Evolutionary conservation across 306 rosid species (phyloP).

Genomic region (Lagenaria siceraria): DNA sequence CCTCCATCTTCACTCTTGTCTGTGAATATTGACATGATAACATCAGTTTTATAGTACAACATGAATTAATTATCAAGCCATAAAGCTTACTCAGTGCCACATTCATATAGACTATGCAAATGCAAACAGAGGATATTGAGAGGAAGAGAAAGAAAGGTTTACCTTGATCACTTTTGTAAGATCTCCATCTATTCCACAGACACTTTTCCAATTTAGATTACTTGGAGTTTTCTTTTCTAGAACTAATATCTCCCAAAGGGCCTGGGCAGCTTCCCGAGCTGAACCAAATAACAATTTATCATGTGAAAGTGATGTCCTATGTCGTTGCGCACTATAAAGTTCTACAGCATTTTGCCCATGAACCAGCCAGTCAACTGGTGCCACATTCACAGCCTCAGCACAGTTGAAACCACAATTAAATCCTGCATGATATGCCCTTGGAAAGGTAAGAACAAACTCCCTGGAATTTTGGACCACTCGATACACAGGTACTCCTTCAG

Average conservation of each 20-base stretch:
- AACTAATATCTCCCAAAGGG: slow-evolving; percentile 33
- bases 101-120: background rate
- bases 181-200: slow-evolving; percentile 74
- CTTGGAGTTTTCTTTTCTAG: slow-evolving; percentile 37
- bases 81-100: background rate
- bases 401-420: slow-evolving; percentile 97
- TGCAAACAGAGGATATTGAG: background rate
- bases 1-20: slow-evolving; percentile 66
- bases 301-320: slow-evolving; percentile 87
- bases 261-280: slow-evolving; percentile 56
- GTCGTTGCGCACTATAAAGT: slow-evolving; percentile 68
- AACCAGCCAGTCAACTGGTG: slow-evolving; percentile 91
- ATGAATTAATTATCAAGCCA: background rate
- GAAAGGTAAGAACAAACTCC: slow-evolving; percentile 92
- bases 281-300: slow-evolving; percentile 79
- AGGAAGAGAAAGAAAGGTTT: slow-evolving; percentile 4
- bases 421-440: slow-evolving; percentile 93
- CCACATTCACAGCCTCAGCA: slow-evolving; percentile 98
- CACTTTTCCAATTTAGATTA: slow-evolving; percentile 40
- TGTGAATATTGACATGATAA: slow-evolving; percentile 17
- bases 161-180: slow-evolving; percentile 74
- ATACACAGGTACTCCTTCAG: slow-evolving; percentile 80
- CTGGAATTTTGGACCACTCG: slow-evolving; percentile 68
- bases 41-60: background rate
- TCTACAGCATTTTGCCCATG: slow-evolving; percentile 95